These are phyloP conservation scores for Teratosphaeria zuluensis DNA, from an alignment of 2,329 filamentous ascomycete genomes.

Conservation along the genomic window DNA sequence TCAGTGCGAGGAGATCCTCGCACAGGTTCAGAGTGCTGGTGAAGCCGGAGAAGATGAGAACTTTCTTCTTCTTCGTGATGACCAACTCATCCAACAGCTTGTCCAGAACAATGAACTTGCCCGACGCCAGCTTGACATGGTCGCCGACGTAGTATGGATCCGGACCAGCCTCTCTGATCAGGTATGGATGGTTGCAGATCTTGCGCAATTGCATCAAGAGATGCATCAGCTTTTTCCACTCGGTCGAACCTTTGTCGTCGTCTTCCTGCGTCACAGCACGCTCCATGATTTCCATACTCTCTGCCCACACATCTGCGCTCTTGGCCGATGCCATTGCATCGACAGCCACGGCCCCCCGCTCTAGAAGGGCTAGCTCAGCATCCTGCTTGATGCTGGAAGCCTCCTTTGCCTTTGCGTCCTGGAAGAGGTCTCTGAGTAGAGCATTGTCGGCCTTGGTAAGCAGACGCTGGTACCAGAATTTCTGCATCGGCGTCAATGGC, in stretches of 20 bases:
- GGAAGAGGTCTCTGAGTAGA: conserved; percentile 45
- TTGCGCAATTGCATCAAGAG: conserved; percentile 48
- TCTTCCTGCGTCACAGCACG: conserved; percentile 24
- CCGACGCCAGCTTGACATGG: conserved; percentile 42
- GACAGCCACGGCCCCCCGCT: conserved; percentile 22
- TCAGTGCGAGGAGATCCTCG: conserved; percentile 41
- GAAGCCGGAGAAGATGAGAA: conserved; percentile 50
- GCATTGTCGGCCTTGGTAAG: conserved; percentile 45
- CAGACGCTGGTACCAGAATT: conserved; percentile 48
- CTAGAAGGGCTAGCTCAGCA: conserved; percentile 13
- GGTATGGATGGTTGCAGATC: conserved; percentile 46
- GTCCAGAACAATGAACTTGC: conserved; percentile 47
- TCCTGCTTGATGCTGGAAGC: conserved; percentile 29
- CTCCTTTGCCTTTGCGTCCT: conserved; percentile 37
- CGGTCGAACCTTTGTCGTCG: conserved; percentile 8
- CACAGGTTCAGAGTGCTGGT: conserved; percentile 42
- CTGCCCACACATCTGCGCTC: conserved; percentile 35
- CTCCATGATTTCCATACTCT: conserved; percentile 35
- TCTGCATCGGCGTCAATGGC: conserved; percentile 49
- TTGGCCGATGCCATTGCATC: conserved; percentile 16
- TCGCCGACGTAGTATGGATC: conserved; percentile 37
- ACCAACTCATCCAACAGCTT: conserved; percentile 43
- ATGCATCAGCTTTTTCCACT: conserved; percentile 41
- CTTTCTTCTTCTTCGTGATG: conserved; percentile 42
- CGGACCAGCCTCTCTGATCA: conserved; percentile 38